Evolutionary conservation across 164 flowering plant genomes (phyloP).

Genomic region (Vitis riparia): DNA sequence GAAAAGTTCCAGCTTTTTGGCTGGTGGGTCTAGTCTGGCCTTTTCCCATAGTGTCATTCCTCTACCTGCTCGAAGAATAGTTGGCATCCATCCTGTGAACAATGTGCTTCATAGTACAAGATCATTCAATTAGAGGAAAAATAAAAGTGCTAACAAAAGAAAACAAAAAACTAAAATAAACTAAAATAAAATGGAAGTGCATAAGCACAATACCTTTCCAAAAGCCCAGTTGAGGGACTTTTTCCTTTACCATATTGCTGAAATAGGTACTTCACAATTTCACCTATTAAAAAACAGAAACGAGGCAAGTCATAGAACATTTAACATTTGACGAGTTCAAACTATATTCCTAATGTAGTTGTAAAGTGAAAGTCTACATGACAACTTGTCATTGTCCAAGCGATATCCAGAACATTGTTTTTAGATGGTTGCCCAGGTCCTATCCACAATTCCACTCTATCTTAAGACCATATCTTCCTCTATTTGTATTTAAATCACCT

Average conservation of each 20-base stretch:
- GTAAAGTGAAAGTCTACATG: too few species aligned
- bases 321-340: too few species aligned
- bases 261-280: slow-evolving; percentile 73
- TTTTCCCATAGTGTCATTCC: slow-evolving; percentile 75
- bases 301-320: neutral
- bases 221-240: slow-evolving; percentile 60
- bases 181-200: neutral
- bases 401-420: too few species aligned
- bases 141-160: neutral
- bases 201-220: slow-evolving; percentile 51
- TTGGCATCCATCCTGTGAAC: slow-evolving; percentile 83
- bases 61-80: slow-evolving; percentile 78
- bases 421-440: too few species aligned
- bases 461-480: too few species aligned
- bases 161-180: neutral
- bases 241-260: slow-evolving; percentile 62
- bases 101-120: slow-evolving; percentile 48
- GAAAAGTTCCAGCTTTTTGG: slow-evolving; percentile 59
- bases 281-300: slow-evolving; percentile 40
- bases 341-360: too few species aligned
- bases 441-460: too few species aligned
- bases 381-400: too few species aligned
- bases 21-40: slow-evolving; percentile 48
- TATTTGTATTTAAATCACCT: too few species aligned
- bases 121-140: slow-evolving; percentile 2